Conservation (phyloP, 768 basidiomycete species). For the Tricholoma saponaceum region DNA sequence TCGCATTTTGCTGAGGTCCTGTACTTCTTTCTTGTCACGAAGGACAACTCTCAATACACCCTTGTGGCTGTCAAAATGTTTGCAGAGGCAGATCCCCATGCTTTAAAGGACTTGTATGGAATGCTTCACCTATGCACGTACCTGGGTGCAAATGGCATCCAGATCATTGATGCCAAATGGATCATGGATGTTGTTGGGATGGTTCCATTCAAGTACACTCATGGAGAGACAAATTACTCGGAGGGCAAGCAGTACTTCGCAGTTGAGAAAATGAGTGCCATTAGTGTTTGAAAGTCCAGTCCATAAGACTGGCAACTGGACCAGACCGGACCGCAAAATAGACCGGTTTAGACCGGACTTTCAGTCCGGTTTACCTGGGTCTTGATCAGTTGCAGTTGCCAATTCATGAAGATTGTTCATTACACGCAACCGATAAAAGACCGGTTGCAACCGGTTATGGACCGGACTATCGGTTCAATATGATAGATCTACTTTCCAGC, state of each 20-base stretch:
- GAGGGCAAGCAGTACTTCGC: neutral
- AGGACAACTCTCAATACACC: neutral
- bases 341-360: no score
- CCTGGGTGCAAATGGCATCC: neutral
- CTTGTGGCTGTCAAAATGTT: neutral
- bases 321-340: no score
- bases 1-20: neutral
- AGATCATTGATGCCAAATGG: neutral
- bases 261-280: neutral
- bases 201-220: neutral
- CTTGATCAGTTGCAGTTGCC: no score
- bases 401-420: no score
- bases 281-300: no score
- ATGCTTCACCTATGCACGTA: neutral
- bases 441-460: no score
- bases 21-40: neutral
- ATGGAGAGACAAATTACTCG: neutral
- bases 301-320: no score
- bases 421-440: no score
- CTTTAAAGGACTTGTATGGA: neutral
- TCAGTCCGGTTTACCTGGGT: no score
- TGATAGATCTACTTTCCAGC: no score
- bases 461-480: no score
- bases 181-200: neutral
- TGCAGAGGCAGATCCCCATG: neutral